These are phyloP conservation scores for Fusarium sp. DNA, from an alignment of 2,329 filamentous ascomycete species.

Conservation along the genomic window DNA sequence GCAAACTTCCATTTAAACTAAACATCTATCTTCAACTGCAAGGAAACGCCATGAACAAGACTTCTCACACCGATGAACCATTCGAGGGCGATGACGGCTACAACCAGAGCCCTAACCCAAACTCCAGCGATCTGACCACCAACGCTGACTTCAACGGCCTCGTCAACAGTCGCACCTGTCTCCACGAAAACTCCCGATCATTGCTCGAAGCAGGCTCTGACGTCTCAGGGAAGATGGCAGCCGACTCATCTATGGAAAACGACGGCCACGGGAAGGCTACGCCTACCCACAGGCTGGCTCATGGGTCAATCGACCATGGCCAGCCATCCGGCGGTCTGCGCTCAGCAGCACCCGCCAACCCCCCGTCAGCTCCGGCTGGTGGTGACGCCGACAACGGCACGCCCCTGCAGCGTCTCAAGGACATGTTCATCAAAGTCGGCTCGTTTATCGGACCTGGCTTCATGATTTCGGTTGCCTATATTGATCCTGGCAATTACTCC, in stretches of 20 bases:
- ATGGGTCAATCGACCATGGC: constrained; percentile 57
- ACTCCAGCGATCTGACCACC: constrained; percentile 31
- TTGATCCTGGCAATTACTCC: constrained; percentile 12
- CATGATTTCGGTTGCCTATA: constrained; percentile 14
- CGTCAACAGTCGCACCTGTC: background rate
- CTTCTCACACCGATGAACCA: constrained; percentile 37
- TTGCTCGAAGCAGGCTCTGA: background rate
- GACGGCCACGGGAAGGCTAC: background rate
- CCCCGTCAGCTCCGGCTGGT: constrained; percentile 1
- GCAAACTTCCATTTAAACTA: too few relatives aligned
- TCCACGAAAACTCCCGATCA: background rate
- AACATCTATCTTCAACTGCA: background rate
- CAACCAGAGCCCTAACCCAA: constrained; percentile 34
- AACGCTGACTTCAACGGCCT: constrained; percentile 33
- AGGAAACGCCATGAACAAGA: constrained; percentile 40
- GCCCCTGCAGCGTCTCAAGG: background rate
- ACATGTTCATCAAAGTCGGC: background rate
- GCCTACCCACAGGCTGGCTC: constrained; percentile 7
- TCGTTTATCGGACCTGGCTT: constrained; percentile 12
- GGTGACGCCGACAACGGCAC: background rate
- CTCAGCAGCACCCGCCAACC: constrained; percentile 3
- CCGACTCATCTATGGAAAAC: background rate
- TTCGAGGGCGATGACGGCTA: constrained; percentile 30
- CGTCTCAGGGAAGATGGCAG: background rate
- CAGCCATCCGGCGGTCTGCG: constrained; percentile 51